A percentile compares a stretch with the other conserved stretches of the same genome.
Evolutionary conservation across 192 early-diverging fungal genomes (phyloP).

Genomic region (Neocallimastix lanati): DNA sequence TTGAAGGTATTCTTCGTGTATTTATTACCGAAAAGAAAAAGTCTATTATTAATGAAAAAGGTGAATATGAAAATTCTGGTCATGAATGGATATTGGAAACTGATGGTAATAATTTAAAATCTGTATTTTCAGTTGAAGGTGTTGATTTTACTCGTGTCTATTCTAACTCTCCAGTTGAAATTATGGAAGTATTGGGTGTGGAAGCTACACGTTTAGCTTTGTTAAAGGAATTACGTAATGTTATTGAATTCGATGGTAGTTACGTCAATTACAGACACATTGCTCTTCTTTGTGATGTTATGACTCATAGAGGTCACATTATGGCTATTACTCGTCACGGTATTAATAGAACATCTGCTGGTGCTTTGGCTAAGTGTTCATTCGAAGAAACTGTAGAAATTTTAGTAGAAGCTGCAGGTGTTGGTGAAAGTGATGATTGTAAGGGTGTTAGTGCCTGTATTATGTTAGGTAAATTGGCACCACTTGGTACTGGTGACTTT

Average conservation of each 20-base stretch:
- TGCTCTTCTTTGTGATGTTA: slow-evolving; percentile 85
- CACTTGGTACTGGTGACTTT: slow-evolving; percentile 84
- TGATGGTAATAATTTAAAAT: slow-evolving; percentile 76
- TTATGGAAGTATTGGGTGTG: slow-evolving; percentile 81
- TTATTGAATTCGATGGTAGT: slow-evolving; percentile 87
- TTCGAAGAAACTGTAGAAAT: slow-evolving; percentile 99
- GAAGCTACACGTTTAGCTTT: slow-evolving; percentile 86
- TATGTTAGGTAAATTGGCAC: slow-evolving; percentile 90
- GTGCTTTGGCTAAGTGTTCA: slow-evolving; percentile 81
- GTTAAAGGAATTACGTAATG: slow-evolving; percentile 71
- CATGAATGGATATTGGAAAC: slow-evolving; percentile 74
- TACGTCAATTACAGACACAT: slow-evolving; percentile 98
- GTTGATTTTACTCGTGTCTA: slow-evolving; percentile 65
- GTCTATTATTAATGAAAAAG: slow-evolving; percentile 23
- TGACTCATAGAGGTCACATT: slow-evolving; percentile 80
- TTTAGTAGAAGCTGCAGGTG: slow-evolving; percentile 83
- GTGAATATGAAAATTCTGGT: slow-evolving; percentile 26
- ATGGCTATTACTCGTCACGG: slow-evolving; percentile 97
- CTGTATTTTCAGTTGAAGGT: slow-evolving; percentile 67
- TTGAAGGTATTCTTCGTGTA: slow-evolving; percentile 64
- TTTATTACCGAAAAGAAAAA: slow-evolving; percentile 29
- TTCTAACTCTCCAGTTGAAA: slow-evolving; percentile 86
- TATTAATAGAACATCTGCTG: slow-evolving; percentile 89
- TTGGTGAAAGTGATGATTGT: slow-evolving; percentile 84
- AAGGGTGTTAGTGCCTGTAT: slow-evolving; percentile 94